Percentiles rank a stretch among this genome's conserved stretches.
Conservation (phyloP, 208 protist species). For the Leptomonas seymouri region DNA sequence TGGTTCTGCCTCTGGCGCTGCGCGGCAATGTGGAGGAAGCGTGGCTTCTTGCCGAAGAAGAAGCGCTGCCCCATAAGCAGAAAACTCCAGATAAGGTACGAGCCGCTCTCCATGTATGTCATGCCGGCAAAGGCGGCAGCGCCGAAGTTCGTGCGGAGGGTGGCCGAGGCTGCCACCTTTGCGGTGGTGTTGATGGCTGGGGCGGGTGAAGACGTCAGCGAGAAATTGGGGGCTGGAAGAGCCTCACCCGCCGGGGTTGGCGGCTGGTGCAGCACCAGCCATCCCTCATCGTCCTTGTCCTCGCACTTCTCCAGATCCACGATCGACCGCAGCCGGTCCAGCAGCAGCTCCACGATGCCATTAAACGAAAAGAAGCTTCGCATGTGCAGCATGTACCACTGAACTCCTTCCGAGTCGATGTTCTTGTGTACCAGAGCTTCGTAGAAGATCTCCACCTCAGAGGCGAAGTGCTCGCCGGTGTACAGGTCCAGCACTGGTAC, state of each 20-base stretch:
- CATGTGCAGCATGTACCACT: conserved; percentile 16
- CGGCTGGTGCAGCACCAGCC: conserved; percentile 30
- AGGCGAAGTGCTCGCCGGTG: not conserved
- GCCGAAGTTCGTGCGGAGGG: not conserved
- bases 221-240: not conserved
- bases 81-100: conserved; percentile 60
- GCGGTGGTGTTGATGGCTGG: not conserved
- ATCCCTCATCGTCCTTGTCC: conserved; percentile 39
- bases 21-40: conserved; percentile 33
- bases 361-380: conserved; percentile 26
- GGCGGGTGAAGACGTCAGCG: conserved; percentile 1
- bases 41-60: conserved; percentile 53
- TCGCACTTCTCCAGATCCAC: conserved; percentile 25
- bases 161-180: not conserved
- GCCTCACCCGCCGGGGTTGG: not conserved
- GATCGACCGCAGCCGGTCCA: conserved; percentile 21
- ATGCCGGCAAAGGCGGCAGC: conserved; percentile 1
- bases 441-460: conserved; percentile 12
- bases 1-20: conserved; percentile 28
- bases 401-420: conserved; percentile 25
- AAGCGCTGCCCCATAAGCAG: conserved; percentile 36
- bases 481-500: conserved; percentile 14
- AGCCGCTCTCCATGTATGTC: conserved; percentile 34
- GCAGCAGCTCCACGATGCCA: conserved; percentile 23
- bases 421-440: conserved; percentile 13